Evolutionary conservation across 192 early-diverging fungal genomes (phyloP).

Genomic region (Spizellomyces punctatus): DNA sequence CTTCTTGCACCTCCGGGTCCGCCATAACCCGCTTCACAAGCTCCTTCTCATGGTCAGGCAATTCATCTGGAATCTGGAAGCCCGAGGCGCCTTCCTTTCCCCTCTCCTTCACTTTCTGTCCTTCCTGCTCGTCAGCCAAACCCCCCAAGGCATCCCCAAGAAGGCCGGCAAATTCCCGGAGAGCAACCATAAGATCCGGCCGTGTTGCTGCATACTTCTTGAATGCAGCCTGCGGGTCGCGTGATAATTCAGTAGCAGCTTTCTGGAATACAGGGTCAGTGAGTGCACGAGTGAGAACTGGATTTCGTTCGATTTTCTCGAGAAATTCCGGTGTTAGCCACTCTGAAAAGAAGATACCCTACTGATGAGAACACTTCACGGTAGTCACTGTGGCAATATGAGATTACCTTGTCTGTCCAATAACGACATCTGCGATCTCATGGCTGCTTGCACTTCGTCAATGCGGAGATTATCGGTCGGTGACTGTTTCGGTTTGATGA

Average conservation of each 20-base stretch:
- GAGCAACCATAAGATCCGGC: constrained; percentile 40
- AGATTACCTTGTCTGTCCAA: constrained; percentile 27
- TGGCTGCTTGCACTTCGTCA: constrained; percentile 46
- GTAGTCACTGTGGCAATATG: background rate
- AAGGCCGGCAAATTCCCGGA: constrained; percentile 45
- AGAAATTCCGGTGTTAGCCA: constrained; percentile 50
- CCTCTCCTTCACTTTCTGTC: background rate
- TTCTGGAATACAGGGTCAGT: constrained; percentile 41
- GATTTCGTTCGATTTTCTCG: constrained; percentile 30
- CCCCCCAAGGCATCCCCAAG: constrained; percentile 37
- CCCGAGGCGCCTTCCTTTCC: background rate
- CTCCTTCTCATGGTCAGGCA: constrained; percentile 35
- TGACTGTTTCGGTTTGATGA: constrained; percentile 17
- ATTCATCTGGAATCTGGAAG: constrained; percentile 18
- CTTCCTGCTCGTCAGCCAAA: constrained; percentile 15
- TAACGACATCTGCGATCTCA: constrained; percentile 33
- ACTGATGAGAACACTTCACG: background rate
- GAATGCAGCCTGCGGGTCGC: constrained; percentile 40
- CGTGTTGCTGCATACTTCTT: constrained; percentile 28
- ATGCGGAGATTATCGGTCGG: constrained; percentile 17
- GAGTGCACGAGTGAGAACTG: constrained; percentile 40
- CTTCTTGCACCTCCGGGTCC: constrained; percentile 31
- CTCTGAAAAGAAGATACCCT: constrained; percentile 22
- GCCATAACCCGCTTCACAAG: constrained; percentile 33
- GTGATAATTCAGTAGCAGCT: constrained; percentile 32